These are phyloP conservation scores for Apiospora kogelbergensis DNA, from an alignment of 2,329 filamentous ascomycete genomes.

Conservation along the genomic window DNA sequence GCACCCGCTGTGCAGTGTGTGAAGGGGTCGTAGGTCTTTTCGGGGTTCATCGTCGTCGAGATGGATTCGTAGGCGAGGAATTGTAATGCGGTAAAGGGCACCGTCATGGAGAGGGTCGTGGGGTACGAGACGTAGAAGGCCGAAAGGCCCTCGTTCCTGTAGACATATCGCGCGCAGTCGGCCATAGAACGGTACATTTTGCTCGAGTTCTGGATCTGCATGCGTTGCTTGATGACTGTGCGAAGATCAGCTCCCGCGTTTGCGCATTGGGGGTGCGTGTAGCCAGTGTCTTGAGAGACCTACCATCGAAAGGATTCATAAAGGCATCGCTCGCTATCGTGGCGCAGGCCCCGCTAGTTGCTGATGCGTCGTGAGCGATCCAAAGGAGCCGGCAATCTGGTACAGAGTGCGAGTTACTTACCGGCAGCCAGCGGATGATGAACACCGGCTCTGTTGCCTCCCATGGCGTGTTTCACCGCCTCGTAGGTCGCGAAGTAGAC, in stretches of 20 bases:
- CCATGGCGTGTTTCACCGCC: conserved; percentile 92
- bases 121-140: conserved; percentile 99
- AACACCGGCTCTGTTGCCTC: conserved; percentile 81
- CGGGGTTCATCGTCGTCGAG: conserved; percentile 88
- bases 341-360: conserved; percentile 87
- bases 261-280: background rate
- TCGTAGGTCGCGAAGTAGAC: conserved; percentile 99
- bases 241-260: background rate
- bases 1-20: conserved; percentile 94
- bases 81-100: conserved; percentile 94
- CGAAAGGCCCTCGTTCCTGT: conserved; percentile 79
- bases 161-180: conserved; percentile 87
- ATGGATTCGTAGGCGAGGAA: conserved; percentile 98
- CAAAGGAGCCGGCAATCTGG: background rate
- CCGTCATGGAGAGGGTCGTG: conserved; percentile 96
- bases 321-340: conserved; percentile 97
- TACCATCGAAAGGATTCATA: conserved; percentile 99
- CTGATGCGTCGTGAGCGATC: conserved; percentile 44
- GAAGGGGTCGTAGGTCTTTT: conserved; percentile 82
- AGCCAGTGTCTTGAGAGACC: conserved; percentile 27
- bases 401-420: conserved; percentile 41
- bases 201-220: conserved; percentile 96
- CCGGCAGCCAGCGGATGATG: conserved; percentile 94
- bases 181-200: conserved; percentile 80
- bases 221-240: conserved; percentile 96